phyloP scores from a whole-genome alignment of 495 filamentous ascomycete species.

The Penicillium daleae region DNA sequence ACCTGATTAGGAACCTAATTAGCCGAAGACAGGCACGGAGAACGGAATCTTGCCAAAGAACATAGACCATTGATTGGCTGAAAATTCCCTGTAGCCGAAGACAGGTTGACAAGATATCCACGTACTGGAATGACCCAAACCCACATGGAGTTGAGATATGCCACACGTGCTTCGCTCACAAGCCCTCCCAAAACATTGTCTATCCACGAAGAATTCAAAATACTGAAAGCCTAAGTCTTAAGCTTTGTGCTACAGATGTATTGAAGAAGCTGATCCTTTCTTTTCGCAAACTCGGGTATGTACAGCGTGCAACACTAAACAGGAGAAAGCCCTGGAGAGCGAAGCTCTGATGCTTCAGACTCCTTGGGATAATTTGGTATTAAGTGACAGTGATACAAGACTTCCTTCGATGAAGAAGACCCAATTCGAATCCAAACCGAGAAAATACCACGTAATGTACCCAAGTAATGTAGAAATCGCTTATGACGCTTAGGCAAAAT shows the following conservation, averaged over 20 bases:
- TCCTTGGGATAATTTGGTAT: neutral
- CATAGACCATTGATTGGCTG: too few relatives aligned
- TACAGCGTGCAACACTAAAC: constrained; percentile 13
- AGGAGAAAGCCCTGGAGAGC: constrained; percentile 2
- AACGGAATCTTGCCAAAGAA: neutral
- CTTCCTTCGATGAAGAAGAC: neutral
- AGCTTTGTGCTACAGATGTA: neutral
- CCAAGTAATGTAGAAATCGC: neutral
- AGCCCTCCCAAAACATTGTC: too few relatives aligned
- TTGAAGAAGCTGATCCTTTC: neutral
- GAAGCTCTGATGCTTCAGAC: neutral
- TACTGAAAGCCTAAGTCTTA: neutral
- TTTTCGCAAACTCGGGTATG: constrained; percentile 11
- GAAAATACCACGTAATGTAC: neutral
- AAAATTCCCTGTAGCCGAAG: too few relatives aligned
- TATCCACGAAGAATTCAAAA: too few relatives aligned
- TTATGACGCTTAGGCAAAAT: constrained; percentile 72
- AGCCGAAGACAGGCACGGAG: neutral
- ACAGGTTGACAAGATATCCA: too few relatives aligned
- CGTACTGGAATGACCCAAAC: too few relatives aligned
- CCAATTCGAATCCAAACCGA: neutral
- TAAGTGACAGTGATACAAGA: neutral
- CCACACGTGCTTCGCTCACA: too few relatives aligned
- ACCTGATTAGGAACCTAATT: too few relatives aligned
- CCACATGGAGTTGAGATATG: too few relatives aligned